Evolutionary conservation across 768 basidiomycete genomes (phyloP).

Genomic region (Kwoniella pini): DNA sequence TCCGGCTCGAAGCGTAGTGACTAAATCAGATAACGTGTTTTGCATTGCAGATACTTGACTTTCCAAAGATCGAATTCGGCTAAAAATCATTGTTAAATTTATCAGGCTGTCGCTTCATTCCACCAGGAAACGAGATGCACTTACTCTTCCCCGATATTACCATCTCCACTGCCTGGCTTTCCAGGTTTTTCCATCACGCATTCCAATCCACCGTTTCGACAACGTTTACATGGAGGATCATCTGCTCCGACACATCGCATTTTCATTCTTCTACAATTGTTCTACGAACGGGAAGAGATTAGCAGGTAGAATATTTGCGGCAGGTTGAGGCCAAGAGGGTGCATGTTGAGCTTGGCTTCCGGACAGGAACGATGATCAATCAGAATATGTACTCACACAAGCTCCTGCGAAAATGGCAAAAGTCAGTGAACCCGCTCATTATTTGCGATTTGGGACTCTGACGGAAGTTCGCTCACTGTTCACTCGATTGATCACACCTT

Average conservation of each 20-base stretch:
- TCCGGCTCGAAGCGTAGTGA: constrained; percentile 67
- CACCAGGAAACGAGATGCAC: constrained; percentile 5
- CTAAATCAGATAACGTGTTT: constrained; percentile 75
- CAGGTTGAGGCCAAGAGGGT: no score
- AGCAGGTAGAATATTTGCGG: no score
- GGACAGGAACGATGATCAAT: no score
- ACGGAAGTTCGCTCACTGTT: no score
- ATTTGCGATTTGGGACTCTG: no score
- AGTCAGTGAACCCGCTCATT: no score
- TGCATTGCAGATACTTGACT: constrained; percentile 79
- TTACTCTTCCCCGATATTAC: constrained; percentile 43
- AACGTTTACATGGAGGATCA: constrained; percentile 93
- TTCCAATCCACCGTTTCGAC: constrained; percentile 81
- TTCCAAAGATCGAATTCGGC: constrained; percentile 88
- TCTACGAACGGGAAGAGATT: no score
- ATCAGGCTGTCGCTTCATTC: neutral
- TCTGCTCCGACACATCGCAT: constrained; percentile 97
- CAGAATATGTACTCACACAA: constrained; percentile 31
- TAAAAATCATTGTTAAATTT: constrained; percentile 47
- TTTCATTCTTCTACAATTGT: constrained; percentile 94
- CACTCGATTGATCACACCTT: constrained; percentile 53
- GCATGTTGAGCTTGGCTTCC: no score
- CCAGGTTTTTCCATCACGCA: constrained; percentile 94
- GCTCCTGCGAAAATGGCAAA: constrained; percentile 33
- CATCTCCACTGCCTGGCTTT: constrained; percentile 45